Base-by-base conservation (phyloP, 1,139 yeast genomes). In the Scheffersomyces parashehatae region DNA sequence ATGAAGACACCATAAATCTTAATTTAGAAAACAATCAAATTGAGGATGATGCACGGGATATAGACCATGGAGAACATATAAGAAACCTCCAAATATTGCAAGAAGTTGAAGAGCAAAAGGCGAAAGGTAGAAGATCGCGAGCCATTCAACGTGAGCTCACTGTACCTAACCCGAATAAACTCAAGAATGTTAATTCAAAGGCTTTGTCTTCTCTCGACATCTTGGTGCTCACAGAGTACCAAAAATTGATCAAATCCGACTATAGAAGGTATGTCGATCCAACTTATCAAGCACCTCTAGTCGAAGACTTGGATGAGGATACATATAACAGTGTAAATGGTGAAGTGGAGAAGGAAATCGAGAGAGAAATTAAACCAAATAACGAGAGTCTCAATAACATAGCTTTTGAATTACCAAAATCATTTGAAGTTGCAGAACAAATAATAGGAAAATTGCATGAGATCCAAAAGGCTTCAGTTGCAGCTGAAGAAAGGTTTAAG, bases 71-170 rank as follows among this genome's bases (percentile, higher is more conserved):
- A 0, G 68, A 63, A 39, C 43, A 56, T 29, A 32, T 58, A 13
- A 48, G 65, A 34, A 55, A 59, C 31, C 47, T 67, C 36, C 63
- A 63, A 40, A 47, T 65, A 2, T 50, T 67, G 33, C 55, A 58
- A 28, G 57, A 59, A 44, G 56, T 67, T 3, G 67, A 62, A 15
- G 65, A 56, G 13, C 67, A 63, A 40, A 60, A 59, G 41, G 60
- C 66, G 2, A 58, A 61, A 39, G 49, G 62, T 12, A 57, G 79
- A 42, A 56, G 77, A 40, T 79, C 88, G 0, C 77, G 70, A 48
- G 85, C 70, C 0, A 61, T 82, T 0, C 82, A 79, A 49, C 58
- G 62, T 38, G 75, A 68, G 0, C 65, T 84, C n/a, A 72, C 75
- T 0, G 64, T 84, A 9, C 88, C 88, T 0, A 38, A 63, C 12